phyloP scores from a whole-genome alignment of 2,329 filamentous ascomycete genomes.

The Trichophyton benhamiae region DNA sequence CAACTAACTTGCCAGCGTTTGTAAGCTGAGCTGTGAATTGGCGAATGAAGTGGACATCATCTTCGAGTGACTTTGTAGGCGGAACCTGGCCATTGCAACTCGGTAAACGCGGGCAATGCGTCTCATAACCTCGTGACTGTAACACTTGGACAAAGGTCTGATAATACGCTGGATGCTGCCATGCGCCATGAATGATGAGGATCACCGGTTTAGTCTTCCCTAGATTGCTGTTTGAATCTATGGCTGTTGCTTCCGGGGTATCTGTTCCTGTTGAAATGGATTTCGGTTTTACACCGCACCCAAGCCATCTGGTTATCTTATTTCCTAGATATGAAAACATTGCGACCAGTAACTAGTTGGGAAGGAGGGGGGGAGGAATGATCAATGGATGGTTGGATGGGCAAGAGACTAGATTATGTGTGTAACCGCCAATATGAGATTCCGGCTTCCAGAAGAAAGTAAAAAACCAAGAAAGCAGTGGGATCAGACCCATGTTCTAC shows the following conservation, averaged over 20 bases:
- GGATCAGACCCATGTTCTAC: conserved; percentile 1
- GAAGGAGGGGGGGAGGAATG: too few relatives aligned
- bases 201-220: conserved; percentile 19
- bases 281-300: neutral
- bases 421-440: neutral
- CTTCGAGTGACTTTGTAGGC: conserved; percentile 14
- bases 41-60: conserved; percentile 20
- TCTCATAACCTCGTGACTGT: conserved; percentile 21
- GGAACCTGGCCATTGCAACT: conserved; percentile 7
- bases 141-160: conserved; percentile 21
- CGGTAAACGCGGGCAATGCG: conserved; percentile 9
- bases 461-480: neutral
- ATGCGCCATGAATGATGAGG: conserved; percentile 28
- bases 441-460: neutral
- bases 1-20: conserved; percentile 22
- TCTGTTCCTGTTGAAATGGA: neutral
- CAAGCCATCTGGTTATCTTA: neutral
- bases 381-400: neutral
- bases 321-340: neutral
- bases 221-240: neutral
- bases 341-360: neutral
- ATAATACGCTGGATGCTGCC: conserved; percentile 24
- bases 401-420: neutral
- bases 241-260: neutral
- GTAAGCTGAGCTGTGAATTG: conserved; percentile 19